Evolutionary conservation across 768 basidiomycete species (phyloP).

Genomic region (Pisolithus microcarpus): DNA sequence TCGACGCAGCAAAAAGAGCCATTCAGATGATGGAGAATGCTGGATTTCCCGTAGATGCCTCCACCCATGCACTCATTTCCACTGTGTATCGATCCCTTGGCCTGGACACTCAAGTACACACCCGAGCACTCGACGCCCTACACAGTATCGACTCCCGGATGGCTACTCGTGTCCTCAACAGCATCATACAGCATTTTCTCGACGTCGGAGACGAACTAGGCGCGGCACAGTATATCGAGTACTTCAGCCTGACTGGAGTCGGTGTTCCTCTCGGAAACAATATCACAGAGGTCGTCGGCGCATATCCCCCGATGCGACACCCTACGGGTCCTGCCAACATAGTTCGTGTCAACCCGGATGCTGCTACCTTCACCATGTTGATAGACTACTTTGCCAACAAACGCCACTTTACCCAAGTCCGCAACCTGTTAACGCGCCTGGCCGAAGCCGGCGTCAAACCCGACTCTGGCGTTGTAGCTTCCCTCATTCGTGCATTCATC

Average conservation of each 20-base stretch:
- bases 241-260: constrained; percentile 35
- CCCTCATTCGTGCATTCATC: constrained; percentile 54
- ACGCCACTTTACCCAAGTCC: constrained; percentile 38
- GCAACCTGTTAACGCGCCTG: constrained; percentile 45
- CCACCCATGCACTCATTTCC: constrained; percentile 55
- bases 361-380: constrained; percentile 55
- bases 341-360: constrained; percentile 37
- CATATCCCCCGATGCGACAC: constrained; percentile 3
- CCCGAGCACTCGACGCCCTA: constrained; percentile 43
- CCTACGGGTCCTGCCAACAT: neutral
- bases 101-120: constrained; percentile 46
- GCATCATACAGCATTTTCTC: constrained; percentile 55
- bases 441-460: constrained; percentile 33
- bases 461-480: constrained; percentile 40
- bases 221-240: constrained; percentile 40
- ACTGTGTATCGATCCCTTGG: constrained; percentile 56
- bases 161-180: constrained; percentile 59
- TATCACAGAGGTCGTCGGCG: constrained; percentile 29
- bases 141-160: constrained; percentile 30
- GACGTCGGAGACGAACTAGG: constrained; percentile 45
- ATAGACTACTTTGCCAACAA: constrained; percentile 47
- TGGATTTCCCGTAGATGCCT: constrained; percentile 45
- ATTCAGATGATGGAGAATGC: constrained; percentile 52
- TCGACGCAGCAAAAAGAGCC: constrained; percentile 45
- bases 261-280: constrained; percentile 14